These are phyloP conservation scores for Cyanodermella asteris DNA, from an alignment of 2,329 filamentous ascomycete species.

Conservation along the genomic window DNA sequence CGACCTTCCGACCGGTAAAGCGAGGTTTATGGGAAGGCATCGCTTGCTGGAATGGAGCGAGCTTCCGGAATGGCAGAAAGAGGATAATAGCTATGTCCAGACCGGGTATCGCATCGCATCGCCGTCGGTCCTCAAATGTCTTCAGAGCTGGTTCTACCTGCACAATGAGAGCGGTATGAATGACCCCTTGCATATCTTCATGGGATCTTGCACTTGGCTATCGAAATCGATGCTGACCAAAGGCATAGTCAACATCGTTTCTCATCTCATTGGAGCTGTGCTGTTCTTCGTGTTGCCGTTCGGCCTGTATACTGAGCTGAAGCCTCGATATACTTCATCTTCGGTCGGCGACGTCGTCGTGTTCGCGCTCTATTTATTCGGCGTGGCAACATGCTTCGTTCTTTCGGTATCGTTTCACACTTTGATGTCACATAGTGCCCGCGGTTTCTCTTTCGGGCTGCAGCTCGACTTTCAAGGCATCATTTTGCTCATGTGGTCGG, in stretches of 20 bases:
- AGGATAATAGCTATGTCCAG: neutral
- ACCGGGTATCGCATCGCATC: too few species aligned
- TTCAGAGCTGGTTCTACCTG: constrained; percentile 4
- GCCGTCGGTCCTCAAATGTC: constrained; percentile 3
- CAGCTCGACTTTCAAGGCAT: constrained; percentile 41
- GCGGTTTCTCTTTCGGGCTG: constrained; percentile 29
- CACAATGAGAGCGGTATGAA: constrained; percentile 6
- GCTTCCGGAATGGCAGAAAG: neutral
- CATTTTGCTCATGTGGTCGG: constrained; percentile 38
- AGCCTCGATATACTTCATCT: constrained; percentile 16
- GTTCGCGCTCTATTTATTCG: constrained; percentile 21
- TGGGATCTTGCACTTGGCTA: constrained; percentile 1
- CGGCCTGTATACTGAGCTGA: constrained; percentile 17
- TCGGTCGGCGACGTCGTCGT: constrained; percentile 19
- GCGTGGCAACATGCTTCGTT: constrained; percentile 24
- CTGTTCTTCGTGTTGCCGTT: constrained; percentile 19
- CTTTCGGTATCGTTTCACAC: constrained; percentile 25
- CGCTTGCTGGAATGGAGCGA: neutral
- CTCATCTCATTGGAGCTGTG: constrained; percentile 21
- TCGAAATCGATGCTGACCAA: too few species aligned
- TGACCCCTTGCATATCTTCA: neutral
- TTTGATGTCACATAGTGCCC: constrained; percentile 30
- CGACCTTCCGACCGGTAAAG: too few species aligned
- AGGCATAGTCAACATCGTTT: constrained; percentile 26
- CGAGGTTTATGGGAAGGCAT: too few species aligned